Conservation (phyloP, 495 filamentous ascomycete species). For the Tuber calosporum region DNA sequence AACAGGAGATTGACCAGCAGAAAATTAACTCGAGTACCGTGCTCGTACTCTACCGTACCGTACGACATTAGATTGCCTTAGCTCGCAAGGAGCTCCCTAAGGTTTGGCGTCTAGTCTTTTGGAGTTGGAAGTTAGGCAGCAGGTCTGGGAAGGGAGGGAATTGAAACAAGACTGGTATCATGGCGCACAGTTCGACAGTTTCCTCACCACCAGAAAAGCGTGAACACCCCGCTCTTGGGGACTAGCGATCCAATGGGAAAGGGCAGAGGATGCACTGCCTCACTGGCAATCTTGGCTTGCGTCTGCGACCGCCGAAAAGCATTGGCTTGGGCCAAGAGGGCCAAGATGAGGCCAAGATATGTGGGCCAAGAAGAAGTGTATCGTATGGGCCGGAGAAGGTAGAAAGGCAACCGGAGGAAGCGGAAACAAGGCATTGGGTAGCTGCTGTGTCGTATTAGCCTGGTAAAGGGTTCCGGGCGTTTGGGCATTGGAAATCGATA, state of each 20-base stretch:
- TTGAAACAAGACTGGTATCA: not conserved
- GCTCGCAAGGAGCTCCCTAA: not conserved
- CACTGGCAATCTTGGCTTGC: slow-evolving; percentile 32
- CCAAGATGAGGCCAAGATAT: slow-evolving; percentile 25
- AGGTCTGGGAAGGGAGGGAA: not conserved
- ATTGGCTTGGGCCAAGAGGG: slow-evolving; percentile 33
- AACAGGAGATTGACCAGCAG: not conserved
- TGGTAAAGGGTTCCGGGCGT: not conserved
- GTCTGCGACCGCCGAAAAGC: slow-evolving; percentile 24
- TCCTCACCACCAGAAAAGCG: not conserved
- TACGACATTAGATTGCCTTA: not conserved
- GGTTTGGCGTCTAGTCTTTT: not conserved
- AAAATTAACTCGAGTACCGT: too few relatives aligned
- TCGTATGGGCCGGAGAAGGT: slow-evolving; percentile 14
- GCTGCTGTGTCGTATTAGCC: not conserved
- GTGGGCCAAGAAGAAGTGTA: slow-evolving; percentile 26
- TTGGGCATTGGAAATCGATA: not conserved
- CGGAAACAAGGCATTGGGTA: slow-evolving; percentile 6
- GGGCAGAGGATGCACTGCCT: slow-evolving; percentile 24
- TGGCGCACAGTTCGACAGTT: not conserved
- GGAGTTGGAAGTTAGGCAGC: not conserved
- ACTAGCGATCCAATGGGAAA: not conserved
- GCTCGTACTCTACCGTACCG: too few relatives aligned
- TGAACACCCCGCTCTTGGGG: not conserved
- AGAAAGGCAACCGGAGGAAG: not conserved